phyloP scores from a whole-genome alignment of 2,329 filamentous ascomycete genomes.

The Scopulariopsis brevicaulis region DNA sequence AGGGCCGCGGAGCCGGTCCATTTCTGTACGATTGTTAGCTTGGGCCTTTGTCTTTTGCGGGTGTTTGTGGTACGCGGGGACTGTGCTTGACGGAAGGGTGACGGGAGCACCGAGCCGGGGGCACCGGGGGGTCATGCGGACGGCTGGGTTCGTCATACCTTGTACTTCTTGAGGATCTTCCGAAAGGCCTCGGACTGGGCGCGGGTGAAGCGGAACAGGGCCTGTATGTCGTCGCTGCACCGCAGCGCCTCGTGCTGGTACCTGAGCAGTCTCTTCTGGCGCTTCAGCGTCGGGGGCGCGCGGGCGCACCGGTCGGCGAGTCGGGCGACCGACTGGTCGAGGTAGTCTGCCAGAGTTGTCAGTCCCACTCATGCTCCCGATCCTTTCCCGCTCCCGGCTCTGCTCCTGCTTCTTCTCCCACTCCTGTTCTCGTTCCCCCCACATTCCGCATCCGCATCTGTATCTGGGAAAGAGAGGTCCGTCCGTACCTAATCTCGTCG shows the following conservation, averaged over 20 bases:
- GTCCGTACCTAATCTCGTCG: constrained; percentile 51
- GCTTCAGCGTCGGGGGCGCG: constrained; percentile 22
- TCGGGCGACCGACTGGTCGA: constrained; percentile 34
- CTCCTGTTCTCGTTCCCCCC: background rate
- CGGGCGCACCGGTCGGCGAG: constrained; percentile 30
- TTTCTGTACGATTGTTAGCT: constrained; percentile 42
- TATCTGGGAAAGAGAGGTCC: background rate
- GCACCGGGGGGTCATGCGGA: too few relatives aligned
- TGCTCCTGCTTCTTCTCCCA: too few relatives aligned
- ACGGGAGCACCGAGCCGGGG: constrained; percentile 7
- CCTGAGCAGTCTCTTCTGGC: constrained; percentile 39
- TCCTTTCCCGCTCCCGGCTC: too few relatives aligned
- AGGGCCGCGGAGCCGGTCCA: constrained; percentile 67
- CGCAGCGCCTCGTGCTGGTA: constrained; percentile 39
- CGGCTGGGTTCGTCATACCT: constrained; percentile 25
- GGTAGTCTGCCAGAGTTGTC: constrained; percentile 25
- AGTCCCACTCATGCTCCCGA: background rate
- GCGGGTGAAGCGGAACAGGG: constrained; percentile 59
- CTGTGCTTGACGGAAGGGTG: background rate
- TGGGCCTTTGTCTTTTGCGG: background rate
- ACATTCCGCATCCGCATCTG: background rate
- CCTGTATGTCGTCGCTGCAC: constrained; percentile 61
- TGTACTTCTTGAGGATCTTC: constrained; percentile 80
- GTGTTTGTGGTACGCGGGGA: background rate
- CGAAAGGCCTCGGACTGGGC: constrained; percentile 67